Base-by-base conservation (phyloP, 192 early-diverging fungal genomes). In the Coemansia sp. region DNA sequence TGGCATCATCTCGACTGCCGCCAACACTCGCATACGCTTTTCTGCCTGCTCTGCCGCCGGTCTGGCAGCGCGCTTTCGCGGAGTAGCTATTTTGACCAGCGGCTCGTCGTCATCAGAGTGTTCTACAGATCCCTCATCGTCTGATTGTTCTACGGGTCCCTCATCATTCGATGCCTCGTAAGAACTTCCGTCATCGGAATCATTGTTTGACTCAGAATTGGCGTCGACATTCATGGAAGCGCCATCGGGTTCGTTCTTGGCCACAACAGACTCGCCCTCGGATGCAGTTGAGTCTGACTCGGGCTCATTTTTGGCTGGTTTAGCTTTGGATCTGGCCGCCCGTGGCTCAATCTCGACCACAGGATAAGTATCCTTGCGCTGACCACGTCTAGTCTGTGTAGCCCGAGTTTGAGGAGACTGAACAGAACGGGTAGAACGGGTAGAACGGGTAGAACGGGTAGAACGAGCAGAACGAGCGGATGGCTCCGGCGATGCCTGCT, bases 1-100 rank as follows among this genome's bases (percentile, higher is more conserved):
- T 0, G 77, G 77, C 77, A 80, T 80, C 54, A 60, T 66, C 54
- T 70, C 60, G 17, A 60, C 62, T 12, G 61, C 57, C 1, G 70
- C 42, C 36, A 40, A 36, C 60, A 42, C 50, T n/a, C 60, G 49
- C 15, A 25, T 19, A 22, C 42, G 36, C 57, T 42, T 42, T 6
- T 37, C 5, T n/a, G 52, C 11, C 11, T 54, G 25, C 5, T 54
- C 52, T 26, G 52, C 15, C n/a, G 52, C 23, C 21, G 50, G 50
- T 9, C 22, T 52, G 50, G 25, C 50, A 7, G 21, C 25, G 50
- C 21, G 9, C 47, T 20, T 48, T 12, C 31, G 31, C 1, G 31
- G 31, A 8, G 6, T 34, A 8, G 31, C 31, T 34, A 34, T 34
- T 8, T 34, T 34, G 31, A 34, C 31, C 8, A 34, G 8, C 31